Conservation (phyloP, 2,329 filamentous ascomycete species). For the Fonsecaea nubica region DNA sequence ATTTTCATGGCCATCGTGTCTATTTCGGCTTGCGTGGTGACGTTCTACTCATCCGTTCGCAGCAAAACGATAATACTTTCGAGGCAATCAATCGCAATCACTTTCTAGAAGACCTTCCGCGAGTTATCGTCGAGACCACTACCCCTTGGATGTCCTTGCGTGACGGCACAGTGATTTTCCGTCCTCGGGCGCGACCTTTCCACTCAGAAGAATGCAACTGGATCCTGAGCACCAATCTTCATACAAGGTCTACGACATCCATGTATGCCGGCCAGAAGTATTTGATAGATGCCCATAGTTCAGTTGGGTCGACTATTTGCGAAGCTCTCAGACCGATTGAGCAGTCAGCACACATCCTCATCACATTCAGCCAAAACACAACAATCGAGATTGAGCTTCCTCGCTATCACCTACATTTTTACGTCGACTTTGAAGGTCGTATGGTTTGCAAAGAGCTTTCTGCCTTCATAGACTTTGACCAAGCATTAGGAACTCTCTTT, state of each 20-base stretch:
- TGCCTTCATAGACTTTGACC: slow-evolving; percentile 51
- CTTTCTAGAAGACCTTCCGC: slow-evolving; percentile 44
- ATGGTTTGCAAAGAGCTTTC: slow-evolving; percentile 33
- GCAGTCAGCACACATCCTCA: slow-evolving; percentile 45
- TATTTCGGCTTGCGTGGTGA: slow-evolving; percentile 36
- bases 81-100: slow-evolving; percentile 45
- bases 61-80: slow-evolving; percentile 30
- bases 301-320: slow-evolving; percentile 45
- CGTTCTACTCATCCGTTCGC: slow-evolving; percentile 47
- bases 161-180: slow-evolving; percentile 43
- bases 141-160: slow-evolving; percentile 57
- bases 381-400: slow-evolving; percentile 46
- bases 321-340: slow-evolving; percentile 51
- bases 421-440: slow-evolving; percentile 39
- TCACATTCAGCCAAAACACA: slow-evolving; percentile 38
- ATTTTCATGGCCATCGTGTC: slow-evolving; percentile 41
- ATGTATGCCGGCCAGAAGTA: slow-evolving; percentile 16
- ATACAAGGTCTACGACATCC: neutral
- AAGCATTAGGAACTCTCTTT: slow-evolving; percentile 56
- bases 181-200: slow-evolving; percentile 44
- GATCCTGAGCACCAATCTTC: slow-evolving; percentile 34
- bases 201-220: slow-evolving; percentile 40
- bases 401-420: slow-evolving; percentile 48
- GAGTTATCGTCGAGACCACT: slow-evolving; percentile 48
- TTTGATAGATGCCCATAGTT: slow-evolving; percentile 48